Evolutionary conservation across 2,329 filamentous ascomycete species (phyloP).

Genomic region (Talaromyces sp.): DNA sequence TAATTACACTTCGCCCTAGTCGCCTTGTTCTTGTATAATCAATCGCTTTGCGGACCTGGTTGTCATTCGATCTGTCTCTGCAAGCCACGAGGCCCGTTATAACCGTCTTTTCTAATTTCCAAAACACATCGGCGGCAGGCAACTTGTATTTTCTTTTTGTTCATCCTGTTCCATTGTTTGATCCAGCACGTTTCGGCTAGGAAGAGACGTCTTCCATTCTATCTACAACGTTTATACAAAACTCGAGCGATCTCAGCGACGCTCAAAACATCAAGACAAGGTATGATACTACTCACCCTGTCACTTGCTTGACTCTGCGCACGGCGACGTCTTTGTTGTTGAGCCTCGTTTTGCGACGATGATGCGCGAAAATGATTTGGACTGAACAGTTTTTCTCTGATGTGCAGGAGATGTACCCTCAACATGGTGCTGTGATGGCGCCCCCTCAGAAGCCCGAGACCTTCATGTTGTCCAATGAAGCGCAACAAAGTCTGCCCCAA

Average conservation of each 20-base stretch:
- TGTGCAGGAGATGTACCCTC: conserved; percentile 64
- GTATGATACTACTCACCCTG: conserved; percentile 9
- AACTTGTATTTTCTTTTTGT: neutral
- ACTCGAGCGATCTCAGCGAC: conserved; percentile 8
- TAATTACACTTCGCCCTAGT: neutral
- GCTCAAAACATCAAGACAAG: conserved; percentile 9
- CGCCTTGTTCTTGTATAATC: conserved; percentile 10
- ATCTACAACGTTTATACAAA: conserved; percentile 8
- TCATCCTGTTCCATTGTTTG: conserved; percentile 1
- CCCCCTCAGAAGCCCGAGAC: conserved; percentile 96
- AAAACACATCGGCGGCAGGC: neutral
- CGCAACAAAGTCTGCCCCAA: conserved; percentile 90
- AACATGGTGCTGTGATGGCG: conserved; percentile 78
- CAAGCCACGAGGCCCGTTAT: conserved; percentile 15
- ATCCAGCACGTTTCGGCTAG: conserved; percentile 1
- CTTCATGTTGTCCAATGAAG: conserved; percentile 96
- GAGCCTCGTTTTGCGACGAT: conserved; percentile 4
- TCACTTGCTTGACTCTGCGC: neutral
- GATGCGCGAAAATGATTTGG: conserved; percentile 11
- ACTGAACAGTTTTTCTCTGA: conserved; percentile 21
- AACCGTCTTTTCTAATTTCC: conserved; percentile 5
- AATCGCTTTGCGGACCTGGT: conserved; percentile 9
- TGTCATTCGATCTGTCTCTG: conserved; percentile 14
- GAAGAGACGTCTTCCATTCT: conserved; percentile 1
- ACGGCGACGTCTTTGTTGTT: conserved; percentile 12